phyloP scores from a whole-genome alignment of 306 rosid genomes.

The Prunus davidiana region DNA sequence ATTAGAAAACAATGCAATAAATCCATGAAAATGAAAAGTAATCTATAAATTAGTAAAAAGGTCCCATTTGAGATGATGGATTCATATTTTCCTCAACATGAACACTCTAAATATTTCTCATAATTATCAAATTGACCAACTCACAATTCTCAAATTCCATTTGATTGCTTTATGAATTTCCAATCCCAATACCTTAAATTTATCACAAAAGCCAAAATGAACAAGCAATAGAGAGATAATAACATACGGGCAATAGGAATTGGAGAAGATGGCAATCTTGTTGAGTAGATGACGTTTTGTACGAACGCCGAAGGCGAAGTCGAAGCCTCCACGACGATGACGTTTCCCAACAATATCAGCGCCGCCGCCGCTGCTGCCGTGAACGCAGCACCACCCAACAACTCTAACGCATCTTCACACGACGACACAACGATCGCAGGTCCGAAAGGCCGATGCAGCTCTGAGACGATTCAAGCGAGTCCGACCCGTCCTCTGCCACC shows the following conservation, averaged over 20 bases:
- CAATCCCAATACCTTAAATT: not conserved
- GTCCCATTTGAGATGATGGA: not conserved
- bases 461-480: no score
- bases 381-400: constrained; percentile 10
- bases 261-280: constrained; percentile 78
- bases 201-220: not conserved
- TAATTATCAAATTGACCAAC: not conserved
- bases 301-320: constrained; percentile 71
- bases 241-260: constrained; percentile 84
- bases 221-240: not conserved
- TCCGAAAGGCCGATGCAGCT: no score
- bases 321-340: constrained; percentile 38
- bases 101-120: not conserved
- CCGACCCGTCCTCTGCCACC: no score
- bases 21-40: not conserved
- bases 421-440: not conserved
- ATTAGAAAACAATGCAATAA: not conserved
- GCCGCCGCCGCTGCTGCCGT: constrained; percentile 13
- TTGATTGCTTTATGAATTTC: not conserved
- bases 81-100: no score
- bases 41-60: not conserved
- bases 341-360: constrained; percentile 20
- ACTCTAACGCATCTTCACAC: constrained; percentile 22
- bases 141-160: not conserved
- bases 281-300: constrained; percentile 77